These are phyloP conservation scores for Fusarium sp. DNA, from an alignment of 2,329 filamentous ascomycete species.

Conservation along the genomic window DNA sequence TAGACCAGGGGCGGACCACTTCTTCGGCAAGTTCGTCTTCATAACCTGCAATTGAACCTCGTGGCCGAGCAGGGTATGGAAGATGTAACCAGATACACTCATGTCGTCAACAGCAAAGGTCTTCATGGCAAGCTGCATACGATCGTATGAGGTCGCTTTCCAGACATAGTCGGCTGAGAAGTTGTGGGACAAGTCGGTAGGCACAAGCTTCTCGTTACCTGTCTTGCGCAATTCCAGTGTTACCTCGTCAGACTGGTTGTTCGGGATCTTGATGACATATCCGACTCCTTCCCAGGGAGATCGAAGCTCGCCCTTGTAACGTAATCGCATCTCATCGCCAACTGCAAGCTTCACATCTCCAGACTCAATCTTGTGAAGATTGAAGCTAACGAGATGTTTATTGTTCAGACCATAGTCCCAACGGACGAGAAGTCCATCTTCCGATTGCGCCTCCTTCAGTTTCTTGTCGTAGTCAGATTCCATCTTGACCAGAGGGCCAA, in stretches of 20 bases:
- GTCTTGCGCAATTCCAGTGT: slow-evolving; percentile 94
- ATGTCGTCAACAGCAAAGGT: slow-evolving; percentile 98
- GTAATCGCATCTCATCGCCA: slow-evolving; percentile 97
- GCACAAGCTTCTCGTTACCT: slow-evolving; percentile 94
- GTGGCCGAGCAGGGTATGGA: slow-evolving; percentile 94
- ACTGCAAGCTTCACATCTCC: slow-evolving; percentile 98
- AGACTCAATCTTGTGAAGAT: slow-evolving; percentile 95
- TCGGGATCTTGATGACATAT: slow-evolving; percentile 99
- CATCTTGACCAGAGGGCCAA: slow-evolving; percentile 97
- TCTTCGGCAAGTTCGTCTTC: slow-evolving; percentile 95
- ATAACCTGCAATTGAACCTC: slow-evolving; percentile 94
- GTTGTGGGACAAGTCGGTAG: slow-evolving; percentile 95
- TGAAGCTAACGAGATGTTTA: slow-evolving; percentile 95
- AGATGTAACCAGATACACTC: slow-evolving; percentile 98
- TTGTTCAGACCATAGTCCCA: slow-evolving; percentile 98
- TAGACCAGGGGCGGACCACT: slow-evolving; percentile 94
- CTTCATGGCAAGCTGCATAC: slow-evolving; percentile 99
- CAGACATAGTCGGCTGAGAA: slow-evolving; percentile 99
- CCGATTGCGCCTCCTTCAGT: slow-evolving; percentile 96
- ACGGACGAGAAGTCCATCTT: slow-evolving; percentile 92
- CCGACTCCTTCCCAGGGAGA: slow-evolving; percentile 96
- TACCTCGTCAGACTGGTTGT: slow-evolving; percentile 98
- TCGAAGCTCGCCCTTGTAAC: slow-evolving; percentile 94
- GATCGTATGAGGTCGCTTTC: slow-evolving; percentile 99
- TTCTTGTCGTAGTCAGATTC: slow-evolving; percentile 99